These are phyloP conservation scores for Stagonosporopsis cucurbitacearum DNA, from an alignment of 2,329 filamentous ascomycete genomes.

Conservation along the genomic window DNA sequence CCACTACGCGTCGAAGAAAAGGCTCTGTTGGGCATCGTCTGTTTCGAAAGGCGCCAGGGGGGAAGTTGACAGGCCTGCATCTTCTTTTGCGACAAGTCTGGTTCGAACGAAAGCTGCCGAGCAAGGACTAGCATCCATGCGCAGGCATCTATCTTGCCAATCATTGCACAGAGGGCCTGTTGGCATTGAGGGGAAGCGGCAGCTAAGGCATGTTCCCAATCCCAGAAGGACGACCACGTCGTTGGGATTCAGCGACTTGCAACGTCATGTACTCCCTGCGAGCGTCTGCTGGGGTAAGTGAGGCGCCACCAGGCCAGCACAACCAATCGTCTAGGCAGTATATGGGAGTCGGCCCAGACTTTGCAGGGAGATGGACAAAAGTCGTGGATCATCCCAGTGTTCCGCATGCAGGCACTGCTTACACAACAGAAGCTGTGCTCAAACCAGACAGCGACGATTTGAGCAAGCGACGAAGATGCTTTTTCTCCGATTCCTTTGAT, in stretches of 20 bases:
- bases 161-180: conserved; percentile 4
- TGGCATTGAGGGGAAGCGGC: conserved; percentile 19
- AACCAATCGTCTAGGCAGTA: conserved; percentile 5
- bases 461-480: conserved; percentile 1
- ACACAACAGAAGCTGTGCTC: conserved; percentile 4
- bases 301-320: not conserved
- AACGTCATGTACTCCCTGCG: conserved; percentile 15
- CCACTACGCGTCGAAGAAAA: not conserved
- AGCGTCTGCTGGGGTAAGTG: conserved; percentile 4
- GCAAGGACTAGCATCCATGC: conserved; percentile 11
- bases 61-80: conserved; percentile 1
- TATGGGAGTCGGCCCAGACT: not conserved
- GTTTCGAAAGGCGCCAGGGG: not conserved
- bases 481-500: not conserved
- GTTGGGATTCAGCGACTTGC: conserved; percentile 18
- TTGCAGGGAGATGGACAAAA: conserved; percentile 3
- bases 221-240: conserved; percentile 15
- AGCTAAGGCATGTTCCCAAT: conserved; percentile 19
- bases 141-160: conserved; percentile 17
- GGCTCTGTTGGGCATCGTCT: not conserved
- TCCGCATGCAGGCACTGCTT: conserved; percentile 14
- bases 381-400: conserved; percentile 7
- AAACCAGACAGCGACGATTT: not conserved
- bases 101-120: conserved; percentile 8
- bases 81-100: not conserved